Evolutionary conservation across 179 eudicot species (phyloP).

Genomic region (Patellifolia procumbens): DNA sequence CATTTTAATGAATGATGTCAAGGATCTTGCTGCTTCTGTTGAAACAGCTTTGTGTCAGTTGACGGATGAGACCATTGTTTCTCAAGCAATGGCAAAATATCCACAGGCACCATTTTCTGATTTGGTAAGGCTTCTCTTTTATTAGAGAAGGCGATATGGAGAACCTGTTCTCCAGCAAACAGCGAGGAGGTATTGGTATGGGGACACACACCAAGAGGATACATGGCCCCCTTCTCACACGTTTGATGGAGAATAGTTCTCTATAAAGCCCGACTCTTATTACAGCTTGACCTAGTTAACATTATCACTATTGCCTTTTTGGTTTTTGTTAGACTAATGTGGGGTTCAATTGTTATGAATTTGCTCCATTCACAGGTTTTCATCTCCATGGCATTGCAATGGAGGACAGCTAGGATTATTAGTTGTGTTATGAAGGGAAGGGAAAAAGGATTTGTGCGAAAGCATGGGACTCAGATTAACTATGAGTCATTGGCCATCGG

Average conservation of each 20-base stretch:
- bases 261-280: too few species aligned
- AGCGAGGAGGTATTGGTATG: too few species aligned
- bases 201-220: too few species aligned
- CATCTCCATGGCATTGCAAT: constrained; percentile 35
- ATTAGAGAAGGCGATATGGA: too few species aligned
- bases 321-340: background rate
- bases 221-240: too few species aligned
- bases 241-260: too few species aligned
- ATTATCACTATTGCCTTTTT: background rate
- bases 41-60: constrained; percentile 43
- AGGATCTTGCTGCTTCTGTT: constrained; percentile 32
- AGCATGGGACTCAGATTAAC: constrained; percentile 59
- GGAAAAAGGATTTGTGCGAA: constrained; percentile 46
- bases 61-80: constrained; percentile 63
- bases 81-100: constrained; percentile 69
- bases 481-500: constrained; percentile 61
- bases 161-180: too few species aligned
- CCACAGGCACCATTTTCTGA: constrained; percentile 74
- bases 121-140: constrained; percentile 43
- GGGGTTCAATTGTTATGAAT: background rate
- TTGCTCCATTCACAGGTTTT: constrained; percentile 32
- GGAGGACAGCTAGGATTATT: constrained; percentile 29
- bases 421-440: constrained; percentile 34
- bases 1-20: constrained; percentile 25
- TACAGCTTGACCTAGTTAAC: background rate